Percentiles rank a stretch among this genome's conserved stretches.
Conservation (phyloP, 2,329 filamentous ascomycete species). For the Lasiodiplodia theobromae region DNA sequence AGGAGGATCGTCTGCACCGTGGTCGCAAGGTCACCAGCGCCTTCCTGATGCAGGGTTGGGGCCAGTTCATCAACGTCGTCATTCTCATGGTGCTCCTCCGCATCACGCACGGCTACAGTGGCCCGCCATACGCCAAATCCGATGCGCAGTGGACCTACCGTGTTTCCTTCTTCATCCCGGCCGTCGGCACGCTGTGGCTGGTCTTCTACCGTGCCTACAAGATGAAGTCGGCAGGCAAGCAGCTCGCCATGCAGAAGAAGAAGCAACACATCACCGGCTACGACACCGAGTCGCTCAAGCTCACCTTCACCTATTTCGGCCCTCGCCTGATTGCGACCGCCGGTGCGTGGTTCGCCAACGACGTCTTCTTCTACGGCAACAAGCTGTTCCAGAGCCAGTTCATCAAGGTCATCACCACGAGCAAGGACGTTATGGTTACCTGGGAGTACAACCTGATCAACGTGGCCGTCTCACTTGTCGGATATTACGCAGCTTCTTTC, state of each 20-base stretch:
- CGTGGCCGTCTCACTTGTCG: constrained; percentile 81
- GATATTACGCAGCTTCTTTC: constrained; percentile 90
- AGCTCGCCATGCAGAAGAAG: constrained; percentile 83
- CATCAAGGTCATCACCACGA: constrained; percentile 79
- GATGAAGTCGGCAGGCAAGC: constrained; percentile 87
- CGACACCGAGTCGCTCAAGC: constrained; percentile 80
- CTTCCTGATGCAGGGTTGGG: constrained; percentile 99
- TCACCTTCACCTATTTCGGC: constrained; percentile 84
- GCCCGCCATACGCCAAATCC: constrained; percentile 78
- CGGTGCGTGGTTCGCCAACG: constrained; percentile 92
- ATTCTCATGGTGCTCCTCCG: constrained; percentile 85
- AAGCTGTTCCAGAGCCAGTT: constrained; percentile 95
- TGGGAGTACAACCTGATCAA: constrained; percentile 97
- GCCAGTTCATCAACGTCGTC: constrained; percentile 93
- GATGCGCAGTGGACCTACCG: constrained; percentile 90
- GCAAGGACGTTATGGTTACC: constrained; percentile 77
- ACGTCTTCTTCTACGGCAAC: constrained; percentile 99
- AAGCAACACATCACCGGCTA: constrained; percentile 89
- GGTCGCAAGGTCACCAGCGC: constrained; percentile 94
- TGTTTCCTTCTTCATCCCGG: constrained; percentile 89
- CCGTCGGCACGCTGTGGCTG: constrained; percentile 89
- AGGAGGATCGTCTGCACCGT: constrained; percentile 91
- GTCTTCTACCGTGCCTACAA: constrained; percentile 96
- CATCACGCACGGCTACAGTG: constrained; percentile 83
- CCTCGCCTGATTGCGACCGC: constrained; percentile 86